A percentile compares a stretch with the other conserved stretches of the same genome.
These are phyloP conservation scores for Hevea brasiliensis DNA, from an alignment of 345 rosid genomes.

Conservation along the genomic window DNA sequence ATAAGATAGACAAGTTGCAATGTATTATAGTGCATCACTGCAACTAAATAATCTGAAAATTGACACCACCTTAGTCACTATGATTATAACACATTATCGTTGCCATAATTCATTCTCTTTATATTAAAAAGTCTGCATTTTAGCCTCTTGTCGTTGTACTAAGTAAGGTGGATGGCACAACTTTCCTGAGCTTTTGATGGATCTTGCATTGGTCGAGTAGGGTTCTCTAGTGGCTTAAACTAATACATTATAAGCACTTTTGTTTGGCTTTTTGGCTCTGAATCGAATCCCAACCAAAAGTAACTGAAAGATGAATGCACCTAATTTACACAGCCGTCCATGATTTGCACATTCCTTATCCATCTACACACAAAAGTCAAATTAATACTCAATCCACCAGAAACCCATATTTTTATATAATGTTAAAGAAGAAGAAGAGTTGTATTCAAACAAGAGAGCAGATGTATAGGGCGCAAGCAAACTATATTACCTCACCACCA, in stretches of 20 bases:
- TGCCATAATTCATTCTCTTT: neutral
- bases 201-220: neutral
- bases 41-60: neutral
- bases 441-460: too few species aligned
- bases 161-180: too few species aligned
- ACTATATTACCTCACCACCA: too few species aligned
- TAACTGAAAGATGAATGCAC: neutral
- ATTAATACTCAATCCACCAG: neutral
- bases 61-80: neutral
- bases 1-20: too few species aligned
- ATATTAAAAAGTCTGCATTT: too few species aligned
- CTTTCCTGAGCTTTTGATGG: neutral
- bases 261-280: conserved; percentile 1
- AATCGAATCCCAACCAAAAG: neutral
- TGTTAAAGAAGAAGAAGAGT: too few species aligned
- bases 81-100: neutral
- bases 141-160: too few species aligned
- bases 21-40: too few species aligned
- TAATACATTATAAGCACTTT: neutral
- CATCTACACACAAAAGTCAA: neutral
- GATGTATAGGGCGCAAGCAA: too few species aligned
- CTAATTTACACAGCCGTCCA: conserved; percentile 11
- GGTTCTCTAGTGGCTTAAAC: neutral
- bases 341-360: neutral
- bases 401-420: too few species aligned